Evolutionary conservation across 768 basidiomycete species (phyloP).

Genomic region (Collybia sordida): DNA sequence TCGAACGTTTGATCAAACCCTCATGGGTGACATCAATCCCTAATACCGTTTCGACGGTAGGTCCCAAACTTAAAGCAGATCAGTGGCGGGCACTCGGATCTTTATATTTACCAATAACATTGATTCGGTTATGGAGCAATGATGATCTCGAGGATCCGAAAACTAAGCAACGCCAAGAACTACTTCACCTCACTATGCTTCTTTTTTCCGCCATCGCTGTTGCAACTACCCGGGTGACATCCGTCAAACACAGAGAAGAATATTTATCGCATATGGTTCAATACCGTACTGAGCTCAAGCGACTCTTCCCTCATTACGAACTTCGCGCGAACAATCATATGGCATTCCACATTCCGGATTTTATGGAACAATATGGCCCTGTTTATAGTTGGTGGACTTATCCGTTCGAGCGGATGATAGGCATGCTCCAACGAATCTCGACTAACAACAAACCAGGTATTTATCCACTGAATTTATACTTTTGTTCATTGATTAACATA

Average conservation of each 20-base stretch:
- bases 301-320: conserved; percentile 14
- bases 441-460: conserved; percentile 20
- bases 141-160: not conserved
- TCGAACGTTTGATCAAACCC: conserved; percentile 18
- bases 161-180: conserved; percentile 19
- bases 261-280: conserved; percentile 8
- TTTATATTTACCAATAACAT: conserved; percentile 32
- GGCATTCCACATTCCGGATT: conserved; percentile 24
- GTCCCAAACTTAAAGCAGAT: conserved; percentile 31
- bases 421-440: conserved; percentile 9
- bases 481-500: too few relatives aligned
- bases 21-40: conserved; percentile 24
- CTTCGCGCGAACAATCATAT: conserved; percentile 26
- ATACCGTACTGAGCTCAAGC: conserved; percentile 15
- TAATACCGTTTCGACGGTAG: conserved; percentile 14
- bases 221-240: conserved; percentile 15
- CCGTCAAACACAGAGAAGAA: not conserved
- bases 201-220: conserved; percentile 31
- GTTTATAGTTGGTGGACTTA: conserved; percentile 15
- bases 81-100: conserved; percentile 34
- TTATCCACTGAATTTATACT: too few relatives aligned
- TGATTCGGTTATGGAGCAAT: conserved; percentile 33
- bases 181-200: conserved; percentile 28
- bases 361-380: conserved; percentile 25
- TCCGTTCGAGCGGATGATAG: conserved; percentile 12